phyloP scores from a whole-genome alignment of 2,329 filamentous ascomycete species.

The Aureobasidium pullulans region DNA sequence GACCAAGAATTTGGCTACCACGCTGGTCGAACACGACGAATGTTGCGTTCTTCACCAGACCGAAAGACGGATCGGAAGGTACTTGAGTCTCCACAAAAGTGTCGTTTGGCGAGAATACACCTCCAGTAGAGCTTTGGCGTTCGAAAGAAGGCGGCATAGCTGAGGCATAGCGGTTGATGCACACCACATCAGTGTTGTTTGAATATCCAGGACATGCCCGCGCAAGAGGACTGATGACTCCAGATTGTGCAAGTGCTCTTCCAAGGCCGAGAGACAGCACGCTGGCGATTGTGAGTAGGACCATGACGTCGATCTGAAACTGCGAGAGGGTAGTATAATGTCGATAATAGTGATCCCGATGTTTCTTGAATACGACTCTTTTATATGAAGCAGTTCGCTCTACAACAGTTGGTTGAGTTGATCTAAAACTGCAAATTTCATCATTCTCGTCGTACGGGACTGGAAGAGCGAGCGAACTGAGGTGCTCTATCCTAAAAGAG shows the following conservation, averaged over 20 bases:
- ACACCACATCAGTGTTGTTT: slow-evolving; percentile 15
- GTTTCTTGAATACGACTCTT: too few relatives aligned
- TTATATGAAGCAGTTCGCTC: too few relatives aligned
- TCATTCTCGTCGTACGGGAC: background rate
- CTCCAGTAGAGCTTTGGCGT: slow-evolving; percentile 7
- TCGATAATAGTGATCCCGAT: too few relatives aligned
- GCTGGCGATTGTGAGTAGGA: background rate
- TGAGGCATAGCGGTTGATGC: slow-evolving; percentile 18
- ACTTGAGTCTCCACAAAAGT: slow-evolving; percentile 19
- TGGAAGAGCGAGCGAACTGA: background rate
- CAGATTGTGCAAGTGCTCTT: slow-evolving; percentile 10
- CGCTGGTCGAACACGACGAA: slow-evolving; percentile 33
- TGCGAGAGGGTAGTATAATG: background rate
- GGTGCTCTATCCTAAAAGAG: background rate
- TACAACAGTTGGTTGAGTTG: background rate
- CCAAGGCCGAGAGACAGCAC: background rate
- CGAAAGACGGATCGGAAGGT: slow-evolving; percentile 27
- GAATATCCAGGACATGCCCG: slow-evolving; percentile 15
- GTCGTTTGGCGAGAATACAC: slow-evolving; percentile 11
- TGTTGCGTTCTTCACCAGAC: slow-evolving; percentile 19
- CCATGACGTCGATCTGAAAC: background rate
- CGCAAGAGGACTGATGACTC: slow-evolving; percentile 12
- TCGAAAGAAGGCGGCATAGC: slow-evolving; percentile 18
- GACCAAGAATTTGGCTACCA: slow-evolving; percentile 31
- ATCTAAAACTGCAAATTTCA: background rate